These are phyloP conservation scores for Penicillium verhagenii DNA, from an alignment of 495 filamentous ascomycete species.

Conservation along the genomic window DNA sequence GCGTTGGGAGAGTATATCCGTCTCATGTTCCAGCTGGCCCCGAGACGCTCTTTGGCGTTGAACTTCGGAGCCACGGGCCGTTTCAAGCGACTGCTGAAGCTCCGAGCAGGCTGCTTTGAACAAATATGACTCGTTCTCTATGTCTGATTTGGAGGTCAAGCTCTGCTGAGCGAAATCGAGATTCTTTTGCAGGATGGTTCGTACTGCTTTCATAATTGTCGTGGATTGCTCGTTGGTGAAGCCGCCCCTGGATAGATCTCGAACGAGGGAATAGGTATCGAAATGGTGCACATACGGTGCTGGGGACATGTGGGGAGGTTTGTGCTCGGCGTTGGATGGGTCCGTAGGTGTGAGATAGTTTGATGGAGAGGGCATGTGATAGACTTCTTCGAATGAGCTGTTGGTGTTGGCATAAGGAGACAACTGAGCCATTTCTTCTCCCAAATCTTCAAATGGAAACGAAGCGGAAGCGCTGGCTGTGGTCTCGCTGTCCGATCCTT, in stretches of 20 bases:
- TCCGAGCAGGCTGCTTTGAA: constrained; percentile 95
- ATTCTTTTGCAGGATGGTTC: constrained; percentile 71
- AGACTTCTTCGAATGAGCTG: constrained; percentile 64
- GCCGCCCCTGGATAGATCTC: constrained; percentile 65
- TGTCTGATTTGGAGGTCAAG: constrained; percentile 73
- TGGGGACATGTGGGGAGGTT: constrained; percentile 65
- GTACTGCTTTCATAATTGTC: constrained; percentile 84
- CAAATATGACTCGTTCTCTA: constrained; percentile 88
- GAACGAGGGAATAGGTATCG: constrained; percentile 86
- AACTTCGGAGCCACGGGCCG: constrained; percentile 49
- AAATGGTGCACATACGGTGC: constrained; percentile 92
- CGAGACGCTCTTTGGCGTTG: constrained; percentile 75
- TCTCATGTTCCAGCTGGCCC: constrained; percentile 83
- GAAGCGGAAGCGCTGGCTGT: constrained; percentile 17
- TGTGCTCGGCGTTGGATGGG: constrained; percentile 38
- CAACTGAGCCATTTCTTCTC: constrained; percentile 33
- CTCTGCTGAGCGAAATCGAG: constrained; percentile 73
- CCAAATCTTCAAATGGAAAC: constrained; percentile 21
- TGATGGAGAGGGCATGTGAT: constrained; percentile 56
- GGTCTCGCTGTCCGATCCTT: constrained; percentile 13
- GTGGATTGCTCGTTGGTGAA: constrained; percentile 70
- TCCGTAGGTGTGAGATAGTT: constrained; percentile 32
- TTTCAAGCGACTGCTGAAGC: constrained; percentile 75
- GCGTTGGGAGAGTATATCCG: constrained; percentile 84
- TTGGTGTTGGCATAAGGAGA: constrained; percentile 17